Conservation (phyloP, 768 basidiomycete genomes). For the Amanita pallidorosea region DNA sequence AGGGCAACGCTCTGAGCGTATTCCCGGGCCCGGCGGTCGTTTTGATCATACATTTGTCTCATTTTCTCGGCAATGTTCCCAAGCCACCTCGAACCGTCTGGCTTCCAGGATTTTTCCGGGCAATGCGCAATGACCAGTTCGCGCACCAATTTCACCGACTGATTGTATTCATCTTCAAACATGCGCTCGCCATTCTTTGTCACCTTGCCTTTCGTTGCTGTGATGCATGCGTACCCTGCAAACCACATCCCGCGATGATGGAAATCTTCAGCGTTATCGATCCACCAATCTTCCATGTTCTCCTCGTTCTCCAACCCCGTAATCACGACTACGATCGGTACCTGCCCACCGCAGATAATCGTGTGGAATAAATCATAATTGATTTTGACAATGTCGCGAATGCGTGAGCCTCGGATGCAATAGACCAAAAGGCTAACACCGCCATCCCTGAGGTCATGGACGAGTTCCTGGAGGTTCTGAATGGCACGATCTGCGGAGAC, state of each 20-base stretch:
- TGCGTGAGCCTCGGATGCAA: constrained; percentile 21
- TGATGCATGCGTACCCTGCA: constrained; percentile 22
- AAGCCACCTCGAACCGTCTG: not conserved
- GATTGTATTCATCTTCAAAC: constrained; percentile 14
- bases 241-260: constrained; percentile 19
- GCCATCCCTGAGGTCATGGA: not conserved
- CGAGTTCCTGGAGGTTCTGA: constrained; percentile 11
- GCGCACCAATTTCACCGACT: constrained; percentile 8
- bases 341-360: constrained; percentile 22
- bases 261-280: constrained; percentile 18
- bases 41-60: not conserved
- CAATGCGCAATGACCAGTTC: constrained; percentile 5
- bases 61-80: not conserved
- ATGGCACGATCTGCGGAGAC: constrained; percentile 19
- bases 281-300: constrained; percentile 29
- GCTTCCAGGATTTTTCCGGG: not conserved
- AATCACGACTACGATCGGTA: constrained; percentile 24
- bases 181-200: constrained; percentile 8
- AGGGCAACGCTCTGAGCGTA: not conserved
- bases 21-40: not conserved
- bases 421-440: constrained; percentile 22
- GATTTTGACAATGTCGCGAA: constrained; percentile 11
- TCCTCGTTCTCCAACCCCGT: constrained; percentile 27
- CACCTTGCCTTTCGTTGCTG: constrained; percentile 12
- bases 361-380: constrained; percentile 28